A percentile compares a stretch with the other conserved stretches of the same genome.
Evolutionary conservation across 2,329 filamentous ascomycete genomes (phyloP).

Genomic region (Alternaria dauci): DNA sequence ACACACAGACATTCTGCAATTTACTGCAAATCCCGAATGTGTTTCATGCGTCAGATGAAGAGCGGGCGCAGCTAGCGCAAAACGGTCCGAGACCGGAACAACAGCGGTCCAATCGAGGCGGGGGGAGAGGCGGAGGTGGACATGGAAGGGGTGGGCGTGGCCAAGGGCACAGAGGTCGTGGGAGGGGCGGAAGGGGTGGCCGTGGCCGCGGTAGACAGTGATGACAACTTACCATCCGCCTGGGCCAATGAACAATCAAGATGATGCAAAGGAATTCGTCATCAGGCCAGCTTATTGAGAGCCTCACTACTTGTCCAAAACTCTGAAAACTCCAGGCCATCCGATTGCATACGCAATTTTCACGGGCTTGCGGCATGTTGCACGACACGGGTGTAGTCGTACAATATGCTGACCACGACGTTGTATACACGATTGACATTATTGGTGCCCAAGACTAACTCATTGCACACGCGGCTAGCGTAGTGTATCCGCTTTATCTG

Average conservation of each 20-base stretch:
- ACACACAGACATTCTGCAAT: slow-evolving; percentile 83
- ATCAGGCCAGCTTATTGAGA: not conserved
- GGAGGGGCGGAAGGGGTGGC: slow-evolving; percentile 24
- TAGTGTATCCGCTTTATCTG: slow-evolving; percentile 16
- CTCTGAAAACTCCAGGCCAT: not conserved
- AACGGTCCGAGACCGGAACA: slow-evolving; percentile 41
- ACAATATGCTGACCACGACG: slow-evolving; percentile 8
- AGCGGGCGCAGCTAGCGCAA: slow-evolving; percentile 56
- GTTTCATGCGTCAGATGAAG: slow-evolving; percentile 76
- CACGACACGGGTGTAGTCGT: not conserved
- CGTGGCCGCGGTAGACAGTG: slow-evolving; percentile 39
- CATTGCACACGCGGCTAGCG: slow-evolving; percentile 29
- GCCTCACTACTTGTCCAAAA: not conserved
- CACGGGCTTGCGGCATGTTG: not conserved
- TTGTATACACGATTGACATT: slow-evolving; percentile 15
- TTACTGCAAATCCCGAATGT: slow-evolving; percentile 79
- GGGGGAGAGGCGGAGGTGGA: slow-evolving; percentile 41
- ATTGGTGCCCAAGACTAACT: slow-evolving; percentile 18
- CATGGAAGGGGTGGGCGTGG: slow-evolving; percentile 36
- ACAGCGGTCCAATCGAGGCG: slow-evolving; percentile 38
- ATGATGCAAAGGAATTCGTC: not conserved
- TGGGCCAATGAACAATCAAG: slow-evolving; percentile 1
- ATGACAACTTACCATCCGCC: slow-evolving; percentile 24
- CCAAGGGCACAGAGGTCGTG: slow-evolving; percentile 29
- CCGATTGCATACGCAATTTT: not conserved